Evolutionary conservation across 106 monocot genomes (phyloP).

Genomic region (Xerophyta viscosa): DNA sequence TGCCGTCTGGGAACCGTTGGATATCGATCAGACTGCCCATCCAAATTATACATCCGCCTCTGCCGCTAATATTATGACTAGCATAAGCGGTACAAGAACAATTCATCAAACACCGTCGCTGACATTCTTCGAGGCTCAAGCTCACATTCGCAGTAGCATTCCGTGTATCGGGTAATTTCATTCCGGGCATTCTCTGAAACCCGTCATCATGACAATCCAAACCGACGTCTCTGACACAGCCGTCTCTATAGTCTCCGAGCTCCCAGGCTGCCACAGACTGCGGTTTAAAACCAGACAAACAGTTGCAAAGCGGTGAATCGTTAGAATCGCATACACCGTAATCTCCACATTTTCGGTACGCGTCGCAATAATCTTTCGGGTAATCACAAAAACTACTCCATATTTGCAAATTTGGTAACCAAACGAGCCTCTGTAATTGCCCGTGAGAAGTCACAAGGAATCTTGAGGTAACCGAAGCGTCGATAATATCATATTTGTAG

Average conservation of each 20-base stretch:
- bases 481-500: neutral
- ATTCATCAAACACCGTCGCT: slow-evolving; percentile 2
- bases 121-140: slow-evolving; percentile 2
- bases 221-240: slow-evolving; percentile 13
- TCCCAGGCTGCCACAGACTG: slow-evolving; percentile 10
- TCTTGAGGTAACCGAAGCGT: neutral
- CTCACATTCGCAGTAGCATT: neutral
- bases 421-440: neutral
- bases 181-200: neutral
- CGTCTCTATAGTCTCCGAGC: neutral
- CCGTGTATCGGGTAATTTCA: neutral
- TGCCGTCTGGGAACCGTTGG: neutral
- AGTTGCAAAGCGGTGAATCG: no score
- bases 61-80: neutral
- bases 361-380: slow-evolving; percentile 1
- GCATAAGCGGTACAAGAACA: slow-evolving; percentile 16
- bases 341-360: slow-evolving; percentile 1
- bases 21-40: neutral
- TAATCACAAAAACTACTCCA: slow-evolving; percentile 2
- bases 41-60: slow-evolving; percentile 17
- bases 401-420: neutral
- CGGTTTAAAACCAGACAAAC: slow-evolving; percentile 7
- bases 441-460: neutral
- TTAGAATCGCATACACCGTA: slow-evolving; percentile 4
- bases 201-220: slow-evolving; percentile 10